These are phyloP conservation scores for Cordyceps cicadae DNA, from an alignment of 2,329 filamentous ascomycete species.

Conservation along the genomic window DNA sequence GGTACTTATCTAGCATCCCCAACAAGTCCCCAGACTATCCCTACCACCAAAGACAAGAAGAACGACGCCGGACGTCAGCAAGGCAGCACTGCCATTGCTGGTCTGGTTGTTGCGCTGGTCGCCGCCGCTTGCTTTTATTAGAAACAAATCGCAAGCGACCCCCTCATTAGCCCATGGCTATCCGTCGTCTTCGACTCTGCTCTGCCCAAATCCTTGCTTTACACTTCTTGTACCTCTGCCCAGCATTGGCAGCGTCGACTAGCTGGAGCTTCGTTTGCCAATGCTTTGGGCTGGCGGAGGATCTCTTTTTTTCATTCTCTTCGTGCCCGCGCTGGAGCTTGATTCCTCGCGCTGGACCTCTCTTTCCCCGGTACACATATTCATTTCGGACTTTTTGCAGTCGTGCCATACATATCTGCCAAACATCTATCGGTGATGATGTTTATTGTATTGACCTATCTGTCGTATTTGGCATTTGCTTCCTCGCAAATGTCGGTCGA, in stretches of 20 bases:
- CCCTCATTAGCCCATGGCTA: neutral
- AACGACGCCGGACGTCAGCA: constrained; percentile 40
- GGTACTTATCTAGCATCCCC: constrained; percentile 17
- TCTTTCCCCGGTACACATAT: constrained; percentile 1
- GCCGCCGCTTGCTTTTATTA: constrained; percentile 43
- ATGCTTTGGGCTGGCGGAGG: constrained; percentile 2
- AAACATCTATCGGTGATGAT: constrained; percentile 25
- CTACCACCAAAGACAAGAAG: constrained; percentile 29
- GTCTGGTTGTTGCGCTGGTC: constrained; percentile 47
- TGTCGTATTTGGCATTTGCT: neutral
- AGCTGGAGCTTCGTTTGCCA: neutral
- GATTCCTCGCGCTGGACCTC: neutral
- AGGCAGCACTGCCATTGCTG: constrained; percentile 42
- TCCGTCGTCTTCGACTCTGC: constrained; percentile 4
- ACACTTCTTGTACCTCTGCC: constrained; percentile 12
- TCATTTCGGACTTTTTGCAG: neutral
- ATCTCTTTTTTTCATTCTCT: neutral
- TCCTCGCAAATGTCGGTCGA: neutral
- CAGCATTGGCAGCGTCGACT: neutral
- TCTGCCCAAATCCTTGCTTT: constrained; percentile 14
- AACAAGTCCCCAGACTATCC: constrained; percentile 20
- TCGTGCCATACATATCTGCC: constrained; percentile 19
- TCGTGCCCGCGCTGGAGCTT: constrained; percentile 1
- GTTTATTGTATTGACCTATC: constrained; percentile 23
- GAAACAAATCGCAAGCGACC: constrained; percentile 11